These are phyloP conservation scores for Trichoderma brevicompactum DNA, from an alignment of 2,329 filamentous ascomycete genomes.

Conservation along the genomic window DNA sequence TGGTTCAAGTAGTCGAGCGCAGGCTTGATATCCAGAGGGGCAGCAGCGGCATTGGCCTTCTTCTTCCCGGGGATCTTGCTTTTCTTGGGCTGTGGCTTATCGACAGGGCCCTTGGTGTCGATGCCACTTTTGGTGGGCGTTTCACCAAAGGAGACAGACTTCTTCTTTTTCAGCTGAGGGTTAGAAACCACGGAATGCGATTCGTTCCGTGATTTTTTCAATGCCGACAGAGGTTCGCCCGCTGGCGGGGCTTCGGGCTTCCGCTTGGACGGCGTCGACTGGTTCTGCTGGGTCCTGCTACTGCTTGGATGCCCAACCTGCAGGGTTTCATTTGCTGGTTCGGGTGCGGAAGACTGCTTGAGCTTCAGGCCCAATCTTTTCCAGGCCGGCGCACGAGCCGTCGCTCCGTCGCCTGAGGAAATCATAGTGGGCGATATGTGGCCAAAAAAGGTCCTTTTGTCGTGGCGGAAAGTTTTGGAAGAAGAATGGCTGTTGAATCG, in stretches of 20 bases:
- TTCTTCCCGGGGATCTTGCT: constrained; percentile 48
- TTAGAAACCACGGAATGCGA: constrained; percentile 35
- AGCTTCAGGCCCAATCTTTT: constrained; percentile 67
- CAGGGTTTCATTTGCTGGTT: constrained; percentile 39
- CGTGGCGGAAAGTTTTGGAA: background rate
- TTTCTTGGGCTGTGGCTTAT: constrained; percentile 41
- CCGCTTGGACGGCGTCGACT: constrained; percentile 44
- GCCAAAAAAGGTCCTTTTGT: constrained; percentile 10
- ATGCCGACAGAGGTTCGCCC: constrained; percentile 37
- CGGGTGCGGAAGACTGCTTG: constrained; percentile 49
- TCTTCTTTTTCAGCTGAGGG: constrained; percentile 46
- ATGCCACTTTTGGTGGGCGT: constrained; percentile 44
- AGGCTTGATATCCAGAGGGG: constrained; percentile 56
- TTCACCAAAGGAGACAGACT: constrained; percentile 57
- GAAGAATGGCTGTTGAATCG: constrained; percentile 2
- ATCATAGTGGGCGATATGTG: constrained; percentile 45
- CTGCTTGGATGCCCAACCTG: constrained; percentile 46
- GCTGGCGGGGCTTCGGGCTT: constrained; percentile 44
- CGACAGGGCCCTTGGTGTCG: constrained; percentile 36
- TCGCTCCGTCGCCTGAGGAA: constrained; percentile 48
- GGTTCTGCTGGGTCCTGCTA: constrained; percentile 42
- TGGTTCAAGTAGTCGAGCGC: constrained; percentile 77
- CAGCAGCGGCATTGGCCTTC: constrained; percentile 42
- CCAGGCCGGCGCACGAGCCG: constrained; percentile 60
- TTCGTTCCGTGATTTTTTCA: constrained; percentile 45